phyloP scores from a whole-genome alignment of 345 rosid species.

The Rhizophora mangle region DNA sequence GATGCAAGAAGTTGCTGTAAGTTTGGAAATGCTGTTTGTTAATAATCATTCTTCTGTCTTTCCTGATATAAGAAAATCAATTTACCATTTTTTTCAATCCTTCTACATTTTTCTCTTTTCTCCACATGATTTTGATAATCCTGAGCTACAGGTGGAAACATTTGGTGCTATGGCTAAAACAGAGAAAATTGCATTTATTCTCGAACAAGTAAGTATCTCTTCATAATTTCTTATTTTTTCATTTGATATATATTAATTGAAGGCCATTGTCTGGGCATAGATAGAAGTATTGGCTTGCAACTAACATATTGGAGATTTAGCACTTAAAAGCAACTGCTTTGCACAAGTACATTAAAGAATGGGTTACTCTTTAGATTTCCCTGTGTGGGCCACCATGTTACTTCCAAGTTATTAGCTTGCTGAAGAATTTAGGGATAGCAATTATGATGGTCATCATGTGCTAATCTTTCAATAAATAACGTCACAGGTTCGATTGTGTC shows the following conservation, averaged over 20 bases:
- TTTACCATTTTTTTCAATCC: background rate
- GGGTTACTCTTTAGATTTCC: slow-evolving; percentile 3
- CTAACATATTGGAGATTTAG: background rate
- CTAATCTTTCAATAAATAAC: slow-evolving; percentile 7
- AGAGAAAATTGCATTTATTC: slow-evolving; percentile 92
- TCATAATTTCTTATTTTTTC: background rate
- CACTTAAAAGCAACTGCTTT: background rate
- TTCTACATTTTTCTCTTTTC: background rate
- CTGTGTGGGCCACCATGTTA: background rate
- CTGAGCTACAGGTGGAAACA: slow-evolving; percentile 70
- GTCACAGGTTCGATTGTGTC: slow-evolving; percentile 77
- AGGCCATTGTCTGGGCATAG: background rate
- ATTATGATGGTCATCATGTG: slow-evolving; percentile 6
- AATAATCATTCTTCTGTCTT: background rate
- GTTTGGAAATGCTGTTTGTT: slow-evolving; percentile 19
- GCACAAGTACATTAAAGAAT: background rate
- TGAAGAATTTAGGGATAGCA: background rate
- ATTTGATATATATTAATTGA: background rate
- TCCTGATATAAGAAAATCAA: background rate
- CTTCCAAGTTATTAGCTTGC: background rate
- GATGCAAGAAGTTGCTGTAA: slow-evolving; percentile 98
- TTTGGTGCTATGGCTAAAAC: slow-evolving; percentile 98
- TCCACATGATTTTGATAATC: slow-evolving; percentile 8
- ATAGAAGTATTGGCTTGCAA: background rate
- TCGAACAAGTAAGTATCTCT: slow-evolving; percentile 64